phyloP scores from a whole-genome alignment of 83 land plant species.

The Diphasiastrum complanatum region DNA sequence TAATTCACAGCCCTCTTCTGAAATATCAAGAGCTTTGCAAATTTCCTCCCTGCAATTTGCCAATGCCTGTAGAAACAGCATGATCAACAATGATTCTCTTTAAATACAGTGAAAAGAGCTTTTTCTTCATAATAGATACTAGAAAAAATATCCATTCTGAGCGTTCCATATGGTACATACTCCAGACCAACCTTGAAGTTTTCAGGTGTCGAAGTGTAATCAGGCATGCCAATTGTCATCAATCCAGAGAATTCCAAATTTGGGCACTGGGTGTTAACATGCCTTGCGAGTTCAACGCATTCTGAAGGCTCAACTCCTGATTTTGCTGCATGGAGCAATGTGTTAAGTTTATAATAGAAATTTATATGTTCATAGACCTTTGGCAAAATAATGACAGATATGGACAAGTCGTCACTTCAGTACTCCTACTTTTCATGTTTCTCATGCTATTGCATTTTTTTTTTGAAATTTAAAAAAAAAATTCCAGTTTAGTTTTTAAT shows the following conservation, averaged over 20 bases:
- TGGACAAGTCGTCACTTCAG: too few species aligned
- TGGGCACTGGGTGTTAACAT: constrained; percentile 62
- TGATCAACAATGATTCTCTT: too few species aligned
- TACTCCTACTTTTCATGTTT: too few species aligned
- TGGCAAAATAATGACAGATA: too few species aligned
- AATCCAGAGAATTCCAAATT: constrained; percentile 82
- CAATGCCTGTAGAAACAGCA: constrained; percentile 76
- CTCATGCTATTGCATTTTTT: too few species aligned
- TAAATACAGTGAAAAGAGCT: too few species aligned
- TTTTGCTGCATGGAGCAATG: constrained; percentile 57
- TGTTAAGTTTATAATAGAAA: not conserved
- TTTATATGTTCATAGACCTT: too few species aligned
- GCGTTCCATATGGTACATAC: too few species aligned
- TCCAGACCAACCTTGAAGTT: constrained; percentile 96
- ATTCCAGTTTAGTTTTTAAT: too few species aligned
- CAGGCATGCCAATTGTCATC: constrained; percentile 97
- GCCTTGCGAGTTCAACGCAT: constrained; percentile 76
- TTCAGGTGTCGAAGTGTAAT: constrained; percentile 88
- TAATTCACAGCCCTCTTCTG: constrained; percentile 71
- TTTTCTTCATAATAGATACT: too few species aligned
- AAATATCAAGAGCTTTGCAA: constrained; percentile 67
- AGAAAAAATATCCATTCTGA: too few species aligned
- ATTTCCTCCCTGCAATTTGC: constrained; percentile 62
- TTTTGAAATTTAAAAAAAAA: too few species aligned
- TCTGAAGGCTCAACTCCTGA: constrained; percentile 83